Conservation (phyloP, 495 filamentous ascomycete genomes). For the Penicillium ochrochloron region DNA sequence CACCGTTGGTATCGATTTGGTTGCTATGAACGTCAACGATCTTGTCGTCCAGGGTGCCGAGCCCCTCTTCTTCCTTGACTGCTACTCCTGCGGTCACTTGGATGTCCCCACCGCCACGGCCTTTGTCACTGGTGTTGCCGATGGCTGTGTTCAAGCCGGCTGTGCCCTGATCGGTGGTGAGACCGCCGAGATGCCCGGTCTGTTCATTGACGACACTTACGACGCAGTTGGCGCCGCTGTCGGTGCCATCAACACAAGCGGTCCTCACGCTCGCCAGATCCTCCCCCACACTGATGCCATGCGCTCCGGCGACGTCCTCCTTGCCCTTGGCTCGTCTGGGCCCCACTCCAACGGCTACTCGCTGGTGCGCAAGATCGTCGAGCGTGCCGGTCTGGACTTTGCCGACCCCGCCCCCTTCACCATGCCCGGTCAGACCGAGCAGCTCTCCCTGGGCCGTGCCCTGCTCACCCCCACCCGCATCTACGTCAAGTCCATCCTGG, state of each 20-base stretch:
- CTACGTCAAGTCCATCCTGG: constrained; percentile 76
- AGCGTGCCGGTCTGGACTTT: constrained; percentile 69
- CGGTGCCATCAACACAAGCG: constrained; percentile 70
- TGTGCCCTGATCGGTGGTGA: constrained; percentile 95
- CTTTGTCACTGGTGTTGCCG: constrained; percentile 86
- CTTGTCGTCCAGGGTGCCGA: constrained; percentile 93
- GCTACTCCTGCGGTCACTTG: constrained; percentile 87
- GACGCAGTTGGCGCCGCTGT: constrained; percentile 88
- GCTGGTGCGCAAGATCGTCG: constrained; percentile 84
- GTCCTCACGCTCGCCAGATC: constrained; percentile 58
- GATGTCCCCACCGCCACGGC: constrained; percentile 73
- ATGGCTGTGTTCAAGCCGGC: constrained; percentile 77
- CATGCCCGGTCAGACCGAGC: constrained; percentile 47
- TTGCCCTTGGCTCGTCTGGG: constrained; percentile 82
- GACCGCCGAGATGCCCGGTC: constrained; percentile 96
- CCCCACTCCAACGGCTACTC: constrained; percentile 96
- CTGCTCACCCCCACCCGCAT: constrained; percentile 81
- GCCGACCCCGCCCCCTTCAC: constrained; percentile 73
- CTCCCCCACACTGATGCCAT: constrained; percentile 79
- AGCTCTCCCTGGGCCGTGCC: constrained; percentile 65
- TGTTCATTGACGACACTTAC: constrained; percentile 83
- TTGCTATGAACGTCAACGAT: constrained; percentile 99
- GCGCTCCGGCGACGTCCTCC: constrained; percentile 77
- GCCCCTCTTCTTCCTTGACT: constrained; percentile 94
- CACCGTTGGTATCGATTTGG: constrained; percentile 93